Evolutionary conservation across 768 basidiomycete genomes (phyloP).

Genomic region (Pisolithus tinctorius): DNA sequence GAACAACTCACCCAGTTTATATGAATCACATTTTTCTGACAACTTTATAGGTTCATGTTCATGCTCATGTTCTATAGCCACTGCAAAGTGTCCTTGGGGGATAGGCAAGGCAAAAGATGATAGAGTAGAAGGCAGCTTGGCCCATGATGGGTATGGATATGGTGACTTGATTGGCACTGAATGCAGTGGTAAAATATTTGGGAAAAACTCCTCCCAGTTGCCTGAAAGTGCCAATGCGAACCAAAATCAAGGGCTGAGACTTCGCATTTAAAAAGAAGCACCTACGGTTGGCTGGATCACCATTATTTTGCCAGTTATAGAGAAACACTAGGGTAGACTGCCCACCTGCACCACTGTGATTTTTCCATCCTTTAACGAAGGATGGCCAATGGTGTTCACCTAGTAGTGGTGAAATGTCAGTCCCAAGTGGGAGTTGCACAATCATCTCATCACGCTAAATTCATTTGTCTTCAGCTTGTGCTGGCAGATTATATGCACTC

Average conservation of each 20-base stretch:
- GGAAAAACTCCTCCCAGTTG: slow-evolving; percentile 22
- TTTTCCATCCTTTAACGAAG: slow-evolving; percentile 9
- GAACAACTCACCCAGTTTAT: background rate
- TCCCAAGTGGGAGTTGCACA: slow-evolving; percentile 19
- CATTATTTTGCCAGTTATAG: slow-evolving; percentile 26
- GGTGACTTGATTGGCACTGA: slow-evolving; percentile 17
- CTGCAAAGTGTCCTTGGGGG: background rate
- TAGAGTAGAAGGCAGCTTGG: slow-evolving; percentile 12
- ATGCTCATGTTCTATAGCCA: background rate
- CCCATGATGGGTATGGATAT: slow-evolving; percentile 23
- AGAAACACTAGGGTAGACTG: slow-evolving; percentile 18
- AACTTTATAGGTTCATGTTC: background rate
- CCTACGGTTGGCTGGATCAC: slow-evolving; percentile 26
- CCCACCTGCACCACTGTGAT: slow-evolving; percentile 5
- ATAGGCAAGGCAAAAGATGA: slow-evolving; percentile 16
- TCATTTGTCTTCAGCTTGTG: background rate
- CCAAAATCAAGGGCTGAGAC: background rate
- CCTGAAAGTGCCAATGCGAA: slow-evolving; percentile 9
- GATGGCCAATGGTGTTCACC: slow-evolving; percentile 20
- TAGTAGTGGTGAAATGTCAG: slow-evolving; percentile 21
- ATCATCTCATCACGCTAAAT: slow-evolving; percentile 24
- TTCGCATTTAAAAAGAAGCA: background rate
- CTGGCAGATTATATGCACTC: slow-evolving; percentile 10
- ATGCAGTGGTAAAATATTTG: slow-evolving; percentile 1
- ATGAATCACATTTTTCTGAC: background rate